phyloP scores from a whole-genome alignment of 83 land plant species.

The Picea mariana region DNA sequence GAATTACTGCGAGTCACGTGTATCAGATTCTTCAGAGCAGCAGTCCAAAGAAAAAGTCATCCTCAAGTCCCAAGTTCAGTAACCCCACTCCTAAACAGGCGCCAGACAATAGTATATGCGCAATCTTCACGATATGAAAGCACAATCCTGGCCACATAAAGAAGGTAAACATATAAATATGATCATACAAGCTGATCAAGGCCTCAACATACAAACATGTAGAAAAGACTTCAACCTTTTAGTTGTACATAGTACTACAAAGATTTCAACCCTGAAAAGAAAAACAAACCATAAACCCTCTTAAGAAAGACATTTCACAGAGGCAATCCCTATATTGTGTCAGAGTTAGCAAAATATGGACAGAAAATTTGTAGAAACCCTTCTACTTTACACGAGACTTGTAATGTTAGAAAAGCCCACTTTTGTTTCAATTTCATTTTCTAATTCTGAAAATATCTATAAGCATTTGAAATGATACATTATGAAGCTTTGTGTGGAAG shows the following conservation, averaged over 20 bases:
- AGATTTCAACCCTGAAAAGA: neutral
- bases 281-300: neutral
- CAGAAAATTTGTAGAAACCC: neutral
- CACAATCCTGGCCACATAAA: constrained; percentile 7
- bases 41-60: neutral
- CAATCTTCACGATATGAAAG: neutral
- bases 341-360: neutral
- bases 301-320: neutral
- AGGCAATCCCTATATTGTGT: no score
- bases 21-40: constrained; percentile 1
- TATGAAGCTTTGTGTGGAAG: neutral
- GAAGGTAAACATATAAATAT: neutral
- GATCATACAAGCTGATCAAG: neutral
- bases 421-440: neutral
- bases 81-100: constrained; percentile 3
- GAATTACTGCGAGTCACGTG: neutral
- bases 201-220: neutral
- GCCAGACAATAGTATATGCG: no score
- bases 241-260: no score
- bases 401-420: neutral
- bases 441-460: neutral
- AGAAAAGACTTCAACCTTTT: no score
- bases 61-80: neutral
- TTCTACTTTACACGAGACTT: neutral
- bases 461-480: neutral